phyloP scores from a whole-genome alignment of 371 early-diverging fungal species.

The Lichtheimia ramosa region DNA sequence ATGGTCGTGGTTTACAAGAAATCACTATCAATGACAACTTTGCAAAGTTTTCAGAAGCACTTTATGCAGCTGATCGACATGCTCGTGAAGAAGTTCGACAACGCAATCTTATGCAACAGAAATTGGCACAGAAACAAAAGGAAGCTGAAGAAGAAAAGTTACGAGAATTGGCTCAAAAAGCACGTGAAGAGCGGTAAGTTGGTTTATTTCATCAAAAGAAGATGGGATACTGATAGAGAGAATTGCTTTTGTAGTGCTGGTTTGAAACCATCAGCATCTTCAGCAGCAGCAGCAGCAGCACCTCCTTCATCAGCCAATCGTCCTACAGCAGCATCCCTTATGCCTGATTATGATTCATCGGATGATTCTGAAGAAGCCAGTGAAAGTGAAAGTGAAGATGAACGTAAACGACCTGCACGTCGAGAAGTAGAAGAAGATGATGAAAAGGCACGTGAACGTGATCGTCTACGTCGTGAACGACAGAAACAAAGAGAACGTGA shows the following conservation, averaged over 20 bases:
- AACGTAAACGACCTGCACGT: constrained; percentile 10
- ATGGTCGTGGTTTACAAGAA: constrained; percentile 94
- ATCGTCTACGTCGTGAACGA: constrained; percentile 83
- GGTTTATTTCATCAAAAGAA: background rate
- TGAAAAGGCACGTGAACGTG: constrained; percentile 75
- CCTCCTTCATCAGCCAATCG: constrained; percentile 25
- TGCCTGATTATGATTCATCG: constrained; percentile 48
- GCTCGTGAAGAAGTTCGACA: constrained; percentile 93
- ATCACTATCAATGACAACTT: constrained; percentile 93
- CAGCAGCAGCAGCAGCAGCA: constrained; percentile 7
- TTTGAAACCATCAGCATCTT: constrained; percentile 26
- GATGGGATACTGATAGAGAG: background rate
- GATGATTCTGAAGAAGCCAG: constrained; percentile 47
- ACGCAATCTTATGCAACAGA: constrained; percentile 86
- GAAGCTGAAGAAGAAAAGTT: constrained; percentile 90
- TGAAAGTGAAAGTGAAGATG: constrained; percentile 14
- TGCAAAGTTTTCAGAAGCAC: constrained; percentile 92
- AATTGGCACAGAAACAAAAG: constrained; percentile 93
- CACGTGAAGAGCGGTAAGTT: constrained; percentile 80
- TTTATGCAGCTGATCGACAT: constrained; percentile 91
- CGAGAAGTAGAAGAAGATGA: constrained; percentile 38
- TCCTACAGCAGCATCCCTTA: constrained; percentile 45
- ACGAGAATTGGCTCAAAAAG: constrained; percentile 86
- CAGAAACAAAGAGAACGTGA: constrained; percentile 88
- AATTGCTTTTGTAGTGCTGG: constrained; percentile 29